Conservation (phyloP, 2,329 filamentous ascomycete genomes). For the Cercospora janseana region DNA sequence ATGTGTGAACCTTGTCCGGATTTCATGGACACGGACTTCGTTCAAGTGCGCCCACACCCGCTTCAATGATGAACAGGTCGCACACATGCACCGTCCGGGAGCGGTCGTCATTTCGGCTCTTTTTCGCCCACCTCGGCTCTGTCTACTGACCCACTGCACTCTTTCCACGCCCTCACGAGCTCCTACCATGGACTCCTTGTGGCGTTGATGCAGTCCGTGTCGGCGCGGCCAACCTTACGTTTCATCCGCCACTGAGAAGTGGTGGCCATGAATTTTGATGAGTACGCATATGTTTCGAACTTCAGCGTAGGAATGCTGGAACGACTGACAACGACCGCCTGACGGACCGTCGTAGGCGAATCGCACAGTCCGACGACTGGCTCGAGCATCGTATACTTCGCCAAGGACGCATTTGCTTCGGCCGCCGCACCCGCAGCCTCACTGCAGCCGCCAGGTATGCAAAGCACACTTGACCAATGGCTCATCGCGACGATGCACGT, state of each 20-base stretch:
- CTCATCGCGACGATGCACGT: slow-evolving; percentile 11
- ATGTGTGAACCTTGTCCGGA: slow-evolving; percentile 2
- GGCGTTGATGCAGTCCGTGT: no score
- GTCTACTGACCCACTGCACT: no score
- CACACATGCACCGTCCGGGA: no score
- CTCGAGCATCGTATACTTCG: not conserved
- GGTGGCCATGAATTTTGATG: no score
- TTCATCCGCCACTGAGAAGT: no score
- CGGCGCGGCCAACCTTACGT: no score
- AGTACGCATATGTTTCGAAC: slow-evolving; percentile 4
- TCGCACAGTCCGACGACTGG: not conserved
- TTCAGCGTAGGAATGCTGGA: not conserved
- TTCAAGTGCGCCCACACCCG: not conserved
- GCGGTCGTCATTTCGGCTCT: no score
- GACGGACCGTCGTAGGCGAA: not conserved
- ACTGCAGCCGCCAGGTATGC: slow-evolving; percentile 5
- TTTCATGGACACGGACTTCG: not conserved
- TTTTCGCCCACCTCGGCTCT: no score
- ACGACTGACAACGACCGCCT: not conserved
- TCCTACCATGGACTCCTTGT: no score
- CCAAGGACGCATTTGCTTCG: not conserved
- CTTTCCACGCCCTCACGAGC: no score
- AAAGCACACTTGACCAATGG: slow-evolving; percentile 10
- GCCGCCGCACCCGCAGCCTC: slow-evolving; percentile 5
- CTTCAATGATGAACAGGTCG: slow-evolving; percentile 1